phyloP scores from a whole-genome alignment of 805 yeast genomes.

The Spencermartinsiella europaea region DNA sequence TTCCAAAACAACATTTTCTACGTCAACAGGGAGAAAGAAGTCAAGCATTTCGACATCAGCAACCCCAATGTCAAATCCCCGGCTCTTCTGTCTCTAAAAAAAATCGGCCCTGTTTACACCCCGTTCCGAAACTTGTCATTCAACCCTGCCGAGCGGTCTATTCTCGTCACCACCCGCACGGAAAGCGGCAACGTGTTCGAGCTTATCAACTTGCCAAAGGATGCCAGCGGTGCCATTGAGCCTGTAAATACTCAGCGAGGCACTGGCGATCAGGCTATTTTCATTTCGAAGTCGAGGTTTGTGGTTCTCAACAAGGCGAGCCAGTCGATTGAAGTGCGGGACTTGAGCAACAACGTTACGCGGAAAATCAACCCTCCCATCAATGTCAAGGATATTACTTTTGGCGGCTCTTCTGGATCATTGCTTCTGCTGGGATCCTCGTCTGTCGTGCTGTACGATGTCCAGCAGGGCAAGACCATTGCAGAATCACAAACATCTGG shows the following conservation, averaged over 20 bases:
- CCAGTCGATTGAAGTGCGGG: constrained; percentile 74
- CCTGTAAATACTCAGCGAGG: constrained; percentile 79
- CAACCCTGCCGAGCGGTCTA: constrained; percentile 87
- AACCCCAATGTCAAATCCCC: constrained; percentile 66
- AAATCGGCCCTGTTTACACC: constrained; percentile 80
- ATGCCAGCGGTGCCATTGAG: constrained; percentile 89
- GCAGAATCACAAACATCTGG: constrained; percentile 65
- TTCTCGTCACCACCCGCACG: constrained; percentile 69
- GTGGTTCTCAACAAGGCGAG: constrained; percentile 66
- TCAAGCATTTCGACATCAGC: constrained; percentile 70
- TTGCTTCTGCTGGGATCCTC: constrained; percentile 68
- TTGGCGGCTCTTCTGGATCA: constrained; percentile 71
- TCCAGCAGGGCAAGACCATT: constrained; percentile 81
- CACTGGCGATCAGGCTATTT: constrained; percentile 77
- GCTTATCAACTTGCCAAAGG: constrained; percentile 72
- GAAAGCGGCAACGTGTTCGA: constrained; percentile 58
- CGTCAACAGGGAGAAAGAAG: constrained; percentile 79
- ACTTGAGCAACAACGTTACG: constrained; percentile 74
- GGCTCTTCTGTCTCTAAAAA: constrained; percentile 67
- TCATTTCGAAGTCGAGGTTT: constrained; percentile 92
- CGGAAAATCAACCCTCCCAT: constrained; percentile 58
- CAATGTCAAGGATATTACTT: constrained; percentile 63
- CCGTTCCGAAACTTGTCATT: constrained; percentile 80
- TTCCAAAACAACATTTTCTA: constrained; percentile 70
- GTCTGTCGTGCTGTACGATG: constrained; percentile 78